phyloP scores from a whole-genome alignment of 2,329 filamentous ascomycete genomes.

The Ophiostoma piceae region DNA sequence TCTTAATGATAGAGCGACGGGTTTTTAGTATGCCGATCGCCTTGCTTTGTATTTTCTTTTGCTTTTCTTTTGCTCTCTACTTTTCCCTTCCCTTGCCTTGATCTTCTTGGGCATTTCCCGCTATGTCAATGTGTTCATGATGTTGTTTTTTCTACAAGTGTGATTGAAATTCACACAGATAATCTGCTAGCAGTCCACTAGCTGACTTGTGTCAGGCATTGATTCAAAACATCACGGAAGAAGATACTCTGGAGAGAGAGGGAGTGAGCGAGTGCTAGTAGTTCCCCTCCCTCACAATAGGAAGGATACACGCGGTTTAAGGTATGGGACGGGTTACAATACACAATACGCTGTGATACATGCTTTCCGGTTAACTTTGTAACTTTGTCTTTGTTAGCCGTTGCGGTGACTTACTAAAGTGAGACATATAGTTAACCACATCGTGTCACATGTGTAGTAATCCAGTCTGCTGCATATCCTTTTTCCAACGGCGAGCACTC shows the following conservation, averaged over 20 bases:
- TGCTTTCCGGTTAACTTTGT: neutral
- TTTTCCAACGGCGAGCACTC: neutral
- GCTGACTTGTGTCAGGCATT: neutral
- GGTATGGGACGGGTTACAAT: neutral
- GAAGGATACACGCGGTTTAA: neutral
- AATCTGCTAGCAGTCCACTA: neutral
- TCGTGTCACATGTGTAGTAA: conserved; percentile 14
- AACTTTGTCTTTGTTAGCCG: neutral
- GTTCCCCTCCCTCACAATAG: neutral
- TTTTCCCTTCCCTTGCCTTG: neutral
- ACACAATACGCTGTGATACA: neutral
- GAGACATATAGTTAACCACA: conserved; percentile 10
- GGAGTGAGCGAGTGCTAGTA: neutral
- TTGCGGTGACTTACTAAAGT: neutral
- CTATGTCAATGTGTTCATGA: neutral
- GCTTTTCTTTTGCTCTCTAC: neutral
- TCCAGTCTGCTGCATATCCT: neutral
- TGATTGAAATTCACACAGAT: neutral
- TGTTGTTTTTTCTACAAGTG: neutral
- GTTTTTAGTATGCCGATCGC: conserved; percentile 4
- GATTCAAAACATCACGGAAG: neutral
- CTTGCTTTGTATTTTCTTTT: neutral
- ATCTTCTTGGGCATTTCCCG: neutral
- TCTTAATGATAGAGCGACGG: neutral
- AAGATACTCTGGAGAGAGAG: neutral